Evolutionary conservation across 495 filamentous ascomycete species (phyloP).

Genomic region (Hypoxylon fuscum): DNA sequence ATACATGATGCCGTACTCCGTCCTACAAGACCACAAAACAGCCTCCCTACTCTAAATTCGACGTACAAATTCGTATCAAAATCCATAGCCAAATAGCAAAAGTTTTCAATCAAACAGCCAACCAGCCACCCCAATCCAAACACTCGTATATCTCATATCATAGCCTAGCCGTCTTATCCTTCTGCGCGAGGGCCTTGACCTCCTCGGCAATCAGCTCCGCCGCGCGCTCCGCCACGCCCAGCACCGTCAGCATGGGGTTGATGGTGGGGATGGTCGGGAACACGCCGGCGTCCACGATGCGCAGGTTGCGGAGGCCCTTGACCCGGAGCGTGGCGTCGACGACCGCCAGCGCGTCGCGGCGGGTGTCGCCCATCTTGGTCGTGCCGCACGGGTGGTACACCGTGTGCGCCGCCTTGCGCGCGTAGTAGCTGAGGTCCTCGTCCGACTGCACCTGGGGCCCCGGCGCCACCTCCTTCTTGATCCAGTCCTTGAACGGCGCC

Average conservation of each 20-base stretch:
- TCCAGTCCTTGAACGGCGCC: slow-evolving; percentile 79
- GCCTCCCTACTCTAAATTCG: no score
- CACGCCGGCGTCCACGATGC: slow-evolving; percentile 68
- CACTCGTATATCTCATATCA: slow-evolving; percentile 16
- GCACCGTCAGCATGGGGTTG: slow-evolving; percentile 71
- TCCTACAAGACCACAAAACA: no score
- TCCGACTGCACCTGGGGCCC: slow-evolving; percentile 73
- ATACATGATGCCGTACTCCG: no score
- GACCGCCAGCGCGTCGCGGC: slow-evolving; percentile 68
- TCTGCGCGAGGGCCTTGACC: slow-evolving; percentile 7
- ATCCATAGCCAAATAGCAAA: no score
- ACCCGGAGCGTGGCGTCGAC: slow-evolving; percentile 65
- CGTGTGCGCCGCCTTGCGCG: slow-evolving; percentile 77
- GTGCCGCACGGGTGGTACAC: slow-evolving; percentile 89
- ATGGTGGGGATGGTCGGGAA: slow-evolving; percentile 69
- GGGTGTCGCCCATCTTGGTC: slow-evolving; percentile 82
- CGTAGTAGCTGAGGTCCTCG: slow-evolving; percentile 78
- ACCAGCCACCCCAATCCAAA: background rate
- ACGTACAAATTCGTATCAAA: no score
- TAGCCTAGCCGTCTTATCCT: slow-evolving; percentile 40
- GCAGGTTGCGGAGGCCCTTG: slow-evolving; percentile 60
- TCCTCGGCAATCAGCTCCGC: slow-evolving; percentile 68
- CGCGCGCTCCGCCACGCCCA: slow-evolving; percentile 70
- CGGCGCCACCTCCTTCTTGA: slow-evolving; percentile 81
- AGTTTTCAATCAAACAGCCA: no score